Evolutionary conservation across 2,329 filamentous ascomycete species (phyloP).

Genomic region (Aspergillus fijiensis): DNA sequence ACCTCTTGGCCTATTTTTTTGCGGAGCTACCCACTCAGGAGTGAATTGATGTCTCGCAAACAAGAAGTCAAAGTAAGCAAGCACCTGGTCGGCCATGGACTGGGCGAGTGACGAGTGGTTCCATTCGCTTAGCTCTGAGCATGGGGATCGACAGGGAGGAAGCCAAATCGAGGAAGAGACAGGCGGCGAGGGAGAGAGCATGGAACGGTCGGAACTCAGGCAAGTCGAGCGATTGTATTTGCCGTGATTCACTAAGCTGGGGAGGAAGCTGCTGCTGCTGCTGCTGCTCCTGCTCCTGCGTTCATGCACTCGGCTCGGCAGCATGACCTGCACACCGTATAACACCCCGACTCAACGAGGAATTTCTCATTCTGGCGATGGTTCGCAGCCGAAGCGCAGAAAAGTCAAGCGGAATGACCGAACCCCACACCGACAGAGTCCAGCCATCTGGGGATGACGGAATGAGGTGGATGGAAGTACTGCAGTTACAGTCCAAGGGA

Average conservation of each 20-base stretch:
- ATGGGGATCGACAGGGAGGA: conserved; percentile 4
- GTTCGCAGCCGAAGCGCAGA: background rate
- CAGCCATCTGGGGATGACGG: background rate
- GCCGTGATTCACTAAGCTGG: background rate
- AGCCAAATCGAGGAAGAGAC: conserved; percentile 1
- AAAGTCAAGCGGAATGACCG: background rate
- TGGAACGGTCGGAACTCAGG: conserved; percentile 3
- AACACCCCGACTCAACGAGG: background rate
- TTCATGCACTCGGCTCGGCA: conserved; percentile 2
- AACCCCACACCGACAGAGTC: background rate
- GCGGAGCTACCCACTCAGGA: conserved; percentile 7
- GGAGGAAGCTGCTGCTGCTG: background rate
- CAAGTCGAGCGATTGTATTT: background rate
- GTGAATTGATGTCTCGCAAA: background rate
- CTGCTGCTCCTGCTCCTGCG: background rate
- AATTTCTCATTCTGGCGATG: background rate
- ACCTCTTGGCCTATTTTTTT: background rate
- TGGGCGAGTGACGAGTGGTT: background rate
- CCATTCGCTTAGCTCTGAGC: background rate
- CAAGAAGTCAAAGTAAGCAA: background rate
- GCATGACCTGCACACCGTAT: background rate
- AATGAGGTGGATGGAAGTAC: background rate
- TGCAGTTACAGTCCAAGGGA: background rate
- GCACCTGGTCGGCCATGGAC: background rate
- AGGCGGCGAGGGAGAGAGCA: background rate